These are phyloP conservation scores for Babesia microti DNA, from an alignment of 169 alveolate genomes.

Conservation along the genomic window DNA sequence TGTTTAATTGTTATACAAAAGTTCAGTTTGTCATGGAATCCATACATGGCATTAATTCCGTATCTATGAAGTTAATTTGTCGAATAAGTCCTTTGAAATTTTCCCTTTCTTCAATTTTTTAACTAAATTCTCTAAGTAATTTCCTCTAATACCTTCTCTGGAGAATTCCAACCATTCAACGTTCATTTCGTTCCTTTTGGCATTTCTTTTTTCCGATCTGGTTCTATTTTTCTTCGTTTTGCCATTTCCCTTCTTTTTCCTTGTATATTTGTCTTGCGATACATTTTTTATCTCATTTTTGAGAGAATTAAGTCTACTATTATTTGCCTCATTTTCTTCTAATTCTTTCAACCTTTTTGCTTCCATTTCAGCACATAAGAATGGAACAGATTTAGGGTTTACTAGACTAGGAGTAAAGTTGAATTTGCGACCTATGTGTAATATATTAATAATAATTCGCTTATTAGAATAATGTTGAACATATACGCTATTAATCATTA, in stretches of 20 bases:
- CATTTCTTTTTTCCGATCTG: constrained; percentile 59
- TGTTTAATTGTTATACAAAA: neutral
- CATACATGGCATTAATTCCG: neutral
- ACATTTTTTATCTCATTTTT: too few species aligned
- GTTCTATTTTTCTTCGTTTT: constrained; percentile 18
- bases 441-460: too few species aligned
- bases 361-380: constrained; percentile 22
- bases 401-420: constrained; percentile 16
- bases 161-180: constrained; percentile 40
- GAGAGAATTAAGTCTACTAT: too few species aligned
- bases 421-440: constrained; percentile 8
- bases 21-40: constrained; percentile 1
- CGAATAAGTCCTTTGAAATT: constrained; percentile 14
- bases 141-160: too few species aligned
- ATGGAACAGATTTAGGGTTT: constrained; percentile 20
- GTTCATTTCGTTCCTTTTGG: constrained; percentile 23
- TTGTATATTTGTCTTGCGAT: neutral
- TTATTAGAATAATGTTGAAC: too few species aligned
- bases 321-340: neutral
- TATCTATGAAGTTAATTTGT: too few species aligned
- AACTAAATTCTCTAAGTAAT: constrained; percentile 63
- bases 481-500: too few species aligned
- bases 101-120: constrained; percentile 76
- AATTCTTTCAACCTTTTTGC: constrained; percentile 10
- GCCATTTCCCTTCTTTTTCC: neutral